Evolutionary conservation across 306 rosid genomes (phyloP).

Genomic region (Vachellia collinsii): DNA sequence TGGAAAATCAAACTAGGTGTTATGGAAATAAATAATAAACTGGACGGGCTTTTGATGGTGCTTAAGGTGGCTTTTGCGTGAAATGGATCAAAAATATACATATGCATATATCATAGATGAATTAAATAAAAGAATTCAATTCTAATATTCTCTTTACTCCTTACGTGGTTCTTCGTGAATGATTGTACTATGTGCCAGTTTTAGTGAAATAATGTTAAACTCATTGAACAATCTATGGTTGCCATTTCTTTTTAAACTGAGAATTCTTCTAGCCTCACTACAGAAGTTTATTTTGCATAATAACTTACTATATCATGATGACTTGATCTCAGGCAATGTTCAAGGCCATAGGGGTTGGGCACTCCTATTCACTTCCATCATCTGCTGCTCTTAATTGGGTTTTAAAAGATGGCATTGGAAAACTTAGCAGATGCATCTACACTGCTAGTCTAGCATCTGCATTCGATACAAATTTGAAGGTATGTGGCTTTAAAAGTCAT

Average conservation of each 20-base stretch:
- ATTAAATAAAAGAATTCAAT: not conserved
- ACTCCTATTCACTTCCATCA: conserved; percentile 78
- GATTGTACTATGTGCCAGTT: not conserved
- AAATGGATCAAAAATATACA: not conserved
- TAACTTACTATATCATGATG: conserved; percentile 40
- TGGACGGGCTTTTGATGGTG: not conserved
- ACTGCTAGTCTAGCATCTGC: conserved; percentile 90
- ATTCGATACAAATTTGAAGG: conserved; percentile 93
- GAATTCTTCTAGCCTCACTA: conserved; percentile 15
- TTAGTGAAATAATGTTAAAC: not conserved
- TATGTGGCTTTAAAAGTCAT: conserved; percentile 35
- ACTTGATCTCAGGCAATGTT: conserved; percentile 80
- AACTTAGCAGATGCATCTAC: conserved; percentile 82
- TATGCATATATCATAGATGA: not conserved
- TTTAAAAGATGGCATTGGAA: conserved; percentile 91
- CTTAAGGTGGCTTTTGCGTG: not conserved
- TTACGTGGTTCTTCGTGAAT: not conserved
- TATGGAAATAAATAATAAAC: no score
- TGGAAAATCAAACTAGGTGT: conserved; percentile 2
- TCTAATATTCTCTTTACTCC: not conserved
- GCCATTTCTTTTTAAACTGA: conserved; percentile 3
- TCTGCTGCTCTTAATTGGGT: conserved; percentile 97
- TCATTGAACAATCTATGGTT: conserved; percentile 7
- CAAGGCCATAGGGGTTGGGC: conserved; percentile 89
- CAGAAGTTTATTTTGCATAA: conserved; percentile 15